A percentile compares a stretch with the other conserved stretches of the same genome.
These are phyloP conservation scores for Fraxinus pennsylvanica DNA, from an alignment of 257 asterid genomes.

Conservation along the genomic window DNA sequence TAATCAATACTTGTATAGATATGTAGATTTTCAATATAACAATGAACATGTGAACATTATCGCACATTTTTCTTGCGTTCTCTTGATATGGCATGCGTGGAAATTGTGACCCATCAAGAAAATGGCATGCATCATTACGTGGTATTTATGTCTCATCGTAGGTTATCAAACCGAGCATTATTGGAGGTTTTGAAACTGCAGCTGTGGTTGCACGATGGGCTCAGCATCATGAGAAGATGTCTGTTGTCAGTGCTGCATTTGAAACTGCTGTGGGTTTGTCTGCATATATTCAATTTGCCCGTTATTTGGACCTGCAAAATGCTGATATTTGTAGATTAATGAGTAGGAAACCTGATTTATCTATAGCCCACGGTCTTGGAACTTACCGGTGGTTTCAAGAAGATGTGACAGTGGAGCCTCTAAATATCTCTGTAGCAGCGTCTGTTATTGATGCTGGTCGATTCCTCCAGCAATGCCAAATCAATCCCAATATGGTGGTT, in stretches of 20 bases:
- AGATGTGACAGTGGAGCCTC: constrained; percentile 55
- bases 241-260: constrained; percentile 86
- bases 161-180: constrained; percentile 92
- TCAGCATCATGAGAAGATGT: constrained; percentile 75
- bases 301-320: constrained; percentile 69
- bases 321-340: constrained; percentile 46
- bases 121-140: background rate
- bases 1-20: background rate
- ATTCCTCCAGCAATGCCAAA: constrained; percentile 53
- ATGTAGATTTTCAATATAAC: background rate
- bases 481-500: constrained; percentile 55
- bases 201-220: constrained; percentile 89
- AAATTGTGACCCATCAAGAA: background rate
- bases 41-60: background rate
- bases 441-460: constrained; percentile 68
- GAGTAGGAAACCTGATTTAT: constrained; percentile 46
- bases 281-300: constrained; percentile 74
- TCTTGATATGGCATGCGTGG: background rate
- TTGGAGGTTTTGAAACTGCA: constrained; percentile 93
- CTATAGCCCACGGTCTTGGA: constrained; percentile 83
- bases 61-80: background rate
- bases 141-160: constrained; percentile 21
- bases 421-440: constrained; percentile 56
- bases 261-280: constrained; percentile 82
- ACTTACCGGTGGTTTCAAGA: constrained; percentile 90